Base-by-base conservation (phyloP, 495 filamentous ascomycete species). In the Trichoderma asperelloides region DNA sequence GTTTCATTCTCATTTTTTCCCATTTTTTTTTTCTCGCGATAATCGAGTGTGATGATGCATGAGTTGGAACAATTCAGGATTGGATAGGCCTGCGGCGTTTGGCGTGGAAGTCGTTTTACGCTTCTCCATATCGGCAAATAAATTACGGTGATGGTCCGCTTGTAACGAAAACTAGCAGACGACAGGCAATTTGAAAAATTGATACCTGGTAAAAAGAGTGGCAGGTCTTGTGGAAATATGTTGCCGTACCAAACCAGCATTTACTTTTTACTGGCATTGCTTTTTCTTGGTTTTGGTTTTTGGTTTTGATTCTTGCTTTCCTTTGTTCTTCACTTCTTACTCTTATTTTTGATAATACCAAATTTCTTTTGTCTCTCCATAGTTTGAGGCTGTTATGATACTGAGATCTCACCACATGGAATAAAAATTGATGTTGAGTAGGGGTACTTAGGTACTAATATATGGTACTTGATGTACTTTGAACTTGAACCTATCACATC, bases 61-160 rank as follows among this genome's bases (percentile, higher is more conserved):
- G 55, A 30, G 55, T 60, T 60, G 55, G 55, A 60, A 60, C 55
- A 60, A 8, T 60, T 30, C 27, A 25, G 55, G 55, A 60, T 60
- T 60, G 55, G 55, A 60, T 60, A 60, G 55, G 55, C 55, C 55
- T 60, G 55, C 55, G 55, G 55, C 55, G 55, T 60, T 60, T 60
- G 55, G 55, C 55, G 55, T 60, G 55, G 55, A 60, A 60, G 55
- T 60, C 55, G 27, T 60, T 60, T 21, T 60, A 60, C 55, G 55
- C 55, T 60, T 60, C 55, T 60, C 55, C 55, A 60, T 60, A 60
- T 60, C 55, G 55, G 55, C 55, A 60, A 60, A 9, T 60, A 27
- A 60, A 28, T 30, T 11, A 60, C 21, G 21, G 55, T 60, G 55
- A 60, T 12, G 55, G 55, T 60, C 55, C 30, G 55, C 16, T 60